Evolutionary conservation across 208 protist species (phyloP), one percentile per base, ranked within the genome.

Genomic region (Trypanosoma scelopori): DNA sequence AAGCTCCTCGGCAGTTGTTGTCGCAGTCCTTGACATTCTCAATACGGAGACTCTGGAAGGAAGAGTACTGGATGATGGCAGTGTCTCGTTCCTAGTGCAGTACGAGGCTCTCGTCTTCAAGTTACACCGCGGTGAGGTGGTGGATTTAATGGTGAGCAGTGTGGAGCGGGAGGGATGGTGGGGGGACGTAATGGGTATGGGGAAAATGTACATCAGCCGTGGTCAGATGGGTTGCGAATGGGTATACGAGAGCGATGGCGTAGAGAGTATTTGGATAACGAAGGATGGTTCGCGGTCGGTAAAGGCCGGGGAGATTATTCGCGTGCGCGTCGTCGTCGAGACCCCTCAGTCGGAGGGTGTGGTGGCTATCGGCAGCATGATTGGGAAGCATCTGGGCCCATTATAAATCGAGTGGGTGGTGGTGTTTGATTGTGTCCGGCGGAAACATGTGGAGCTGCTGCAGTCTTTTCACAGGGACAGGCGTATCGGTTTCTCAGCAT

Each of bases 51-150:
- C 69, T 15, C 70, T 93, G 39, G 81, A 92, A 43, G 89, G 89
- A 0, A 78, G 84, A 35, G 84, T 95, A 43, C 76, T 93, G 0
- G 89, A 95, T 53, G 76, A 87, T 73, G 89, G 89, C 12, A 82
- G 61, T 25, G 89, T 93, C 1, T 79, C 84, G 0, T 95, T 95
- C 63, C 52, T 81, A 20, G 66, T 95, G 1, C 81, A 78, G 23
- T 95, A 95, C 59, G 82, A 90, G 48, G 89, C 86, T 45, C 67
- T 92, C 61, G 89, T 95, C 37, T 65, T 93, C 48, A 91, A 92
- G 65, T 74, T 93, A 39, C 85, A 91, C 69, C 84, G 81, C 4
- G 89, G 86, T 16, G 89, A 95, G 79, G 89, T 95, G 39, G 62
- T 95, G 0, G 89, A 95, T 63, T 52, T 90, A n/a, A 52, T 87